Evolutionary conservation across 179 eudicot genomes (phyloP), one percentile per base, ranked within the genome.

Genomic region (Carnegiea gigantea): DNA sequence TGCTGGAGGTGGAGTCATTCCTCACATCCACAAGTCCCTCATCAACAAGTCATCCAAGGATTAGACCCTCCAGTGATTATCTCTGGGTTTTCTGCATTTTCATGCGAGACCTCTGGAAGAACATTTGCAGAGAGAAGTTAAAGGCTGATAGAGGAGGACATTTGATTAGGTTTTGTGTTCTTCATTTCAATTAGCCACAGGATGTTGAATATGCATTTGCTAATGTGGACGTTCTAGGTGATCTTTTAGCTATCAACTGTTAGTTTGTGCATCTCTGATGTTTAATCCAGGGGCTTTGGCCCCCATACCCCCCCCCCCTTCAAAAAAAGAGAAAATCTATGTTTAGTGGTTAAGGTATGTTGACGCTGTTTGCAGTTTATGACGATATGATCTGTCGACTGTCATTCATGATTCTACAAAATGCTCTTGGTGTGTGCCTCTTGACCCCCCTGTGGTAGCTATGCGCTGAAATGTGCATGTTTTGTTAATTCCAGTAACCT

Each of bases 21-120:
- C 91, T 11, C 91, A 87, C 84, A 89, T 90, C 78, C 93, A 90
- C 90, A 90, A 90, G 82, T 90, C 93, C 46, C 91, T 90, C n/a
- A 90, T 90, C 79, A 90, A 90, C 90, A 90, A 90, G 80, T 90
- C 93, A 12, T 86, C 93, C 18, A 90, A 89, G 87, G 91, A 90
- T 33, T 90, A 90, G 84, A 24, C 33, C 8, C 3, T 8, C 68
- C 12, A 9, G 68, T 62, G 68, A 57, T 57, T 57, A 57, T 18
- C 62, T 18, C 62, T 57, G 23, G 1, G 21, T 6, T 15, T 18
- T 60, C 28, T 60, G 67, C 28, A 5, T n/a, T 60, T 60, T 60
- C 28, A 2, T 60, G 33, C 20, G 10, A 62, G 9, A 62, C 10
- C 28, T 62, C 6, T 62, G 28, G 68, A 62, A 23, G 68, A 23